A percentile compares a stretch with the other conserved stretches of the same genome.
These are phyloP conservation scores for Auxenochlorella pyrenoidosa DNA, from an alignment of 139 green algal genomes.

Conservation along the genomic window DNA sequence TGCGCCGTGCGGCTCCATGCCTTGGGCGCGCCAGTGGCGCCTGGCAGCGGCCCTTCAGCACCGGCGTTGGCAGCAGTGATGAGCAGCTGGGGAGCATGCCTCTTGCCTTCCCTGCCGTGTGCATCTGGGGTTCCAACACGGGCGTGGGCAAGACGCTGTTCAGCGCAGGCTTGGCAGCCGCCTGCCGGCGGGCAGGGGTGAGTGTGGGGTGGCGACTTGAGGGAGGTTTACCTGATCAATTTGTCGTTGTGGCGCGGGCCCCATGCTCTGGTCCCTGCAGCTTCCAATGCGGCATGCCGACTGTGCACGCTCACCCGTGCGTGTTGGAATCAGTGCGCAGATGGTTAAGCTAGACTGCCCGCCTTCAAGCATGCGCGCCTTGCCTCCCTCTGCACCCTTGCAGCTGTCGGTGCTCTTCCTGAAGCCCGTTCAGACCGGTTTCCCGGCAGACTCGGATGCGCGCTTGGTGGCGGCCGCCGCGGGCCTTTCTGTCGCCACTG, in stretches of 20 bases:
- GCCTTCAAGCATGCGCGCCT: not conserved
- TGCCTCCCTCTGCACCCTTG: not conserved
- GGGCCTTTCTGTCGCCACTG: not conserved
- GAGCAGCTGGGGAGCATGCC: constrained; percentile 27
- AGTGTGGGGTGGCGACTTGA: not conserved
- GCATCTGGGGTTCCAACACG: constrained; percentile 95
- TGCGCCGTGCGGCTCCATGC: not conserved
- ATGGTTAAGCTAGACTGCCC: no score
- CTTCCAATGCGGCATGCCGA: not conserved
- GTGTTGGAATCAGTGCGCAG: no score
- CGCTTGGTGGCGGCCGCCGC: constrained; percentile 62
- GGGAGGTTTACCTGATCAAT: not conserved
- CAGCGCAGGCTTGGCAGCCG: constrained; percentile 75
- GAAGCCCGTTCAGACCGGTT: constrained; percentile 98
- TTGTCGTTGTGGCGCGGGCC: no score
- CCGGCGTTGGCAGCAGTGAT: not conserved
- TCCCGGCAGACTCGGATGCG: constrained; percentile 84
- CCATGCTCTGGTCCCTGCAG: no score
- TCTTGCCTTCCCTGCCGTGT: constrained; percentile 39
- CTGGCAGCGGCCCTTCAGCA: not conserved
- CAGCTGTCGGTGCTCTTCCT: constrained; percentile 84
- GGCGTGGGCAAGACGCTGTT: constrained; percentile 96
- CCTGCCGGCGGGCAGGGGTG: constrained; percentile 38
- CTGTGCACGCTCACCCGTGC: not conserved
- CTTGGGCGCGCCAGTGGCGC: not conserved